Evolutionary conservation across 371 early-diverging fungal species (phyloP), one percentile per base, ranked within the genome.

Genomic region (Mucor lusitanicus): DNA sequence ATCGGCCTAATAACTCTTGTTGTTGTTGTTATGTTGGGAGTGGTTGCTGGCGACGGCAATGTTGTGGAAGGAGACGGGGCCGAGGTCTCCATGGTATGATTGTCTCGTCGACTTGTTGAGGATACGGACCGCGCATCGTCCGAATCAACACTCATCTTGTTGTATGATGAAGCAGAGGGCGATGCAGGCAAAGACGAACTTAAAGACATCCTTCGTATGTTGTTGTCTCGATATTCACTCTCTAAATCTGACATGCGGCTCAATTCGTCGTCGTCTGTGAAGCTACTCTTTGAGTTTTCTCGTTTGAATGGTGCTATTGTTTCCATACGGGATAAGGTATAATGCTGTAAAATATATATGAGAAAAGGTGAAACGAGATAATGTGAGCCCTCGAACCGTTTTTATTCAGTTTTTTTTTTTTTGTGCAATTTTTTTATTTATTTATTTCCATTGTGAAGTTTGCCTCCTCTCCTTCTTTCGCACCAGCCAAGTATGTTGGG

Each of bases 91-190:
- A 39, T 39, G 19, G n/a, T 25, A 23, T 23, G 37, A 6, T 60
- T 39, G 39, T 60, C 30, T 44, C 50, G 25, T 44, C 25, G 17
- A 42, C 60, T 60, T 42, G 46, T 17, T 9, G 72, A 75, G 23
- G 77, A 75, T 5, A 65, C 61, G 2, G 81, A 73, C 11, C 72
- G 74, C 32, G 67, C 75, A 58, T 80, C 81, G 60, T 80, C 81
- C 37, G 74, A 77, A 44, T 81, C 82, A 32, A 77, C 61, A 44
- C 77, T 73, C 77, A 79, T 78, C 72, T 77, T 77, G 27, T 77
- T 59, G 12, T 53, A 70, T 5, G 79, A 80, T 44, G 72, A 75
- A 25, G 78, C 58, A 28, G 70, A 69, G 19, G 75, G 69, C 19
- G 79, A 74, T 48, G 71, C 69, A 39, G 72, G 58, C 30, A 70